Evolutionary conservation across 352 stramenopile species (phyloP), one percentile per base, ranked within the genome.

Genomic region (Aphanomyces astaci): DNA sequence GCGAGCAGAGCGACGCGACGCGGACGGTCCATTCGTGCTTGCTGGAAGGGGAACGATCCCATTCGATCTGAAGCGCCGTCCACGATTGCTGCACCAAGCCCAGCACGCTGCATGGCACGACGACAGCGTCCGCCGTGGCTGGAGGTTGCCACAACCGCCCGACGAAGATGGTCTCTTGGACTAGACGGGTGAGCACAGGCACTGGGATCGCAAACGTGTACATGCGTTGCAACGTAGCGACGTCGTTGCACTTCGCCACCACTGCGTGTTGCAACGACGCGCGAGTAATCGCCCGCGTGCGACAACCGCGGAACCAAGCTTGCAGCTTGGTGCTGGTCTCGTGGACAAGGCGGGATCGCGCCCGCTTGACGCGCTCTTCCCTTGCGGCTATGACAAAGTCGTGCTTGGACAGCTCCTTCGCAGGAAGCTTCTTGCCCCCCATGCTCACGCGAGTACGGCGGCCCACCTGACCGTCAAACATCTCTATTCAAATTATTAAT

Each of bases 181-280:
- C 60, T 11, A 66, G 48, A 4, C 60, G 60, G 5, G 60, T 66
- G 5, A 66, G 60, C 27, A 66, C 60, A 4, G 60, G 60, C 19
- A 66, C n/a, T n/a, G 60, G 60, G 17, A 66, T 30, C 11, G 28
- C 28, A 31, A 66, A 66, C 4, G 60, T 32, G 22, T 53, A 56
- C 19, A 66, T 3, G 7, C 48, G 60, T 40, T 66, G 60, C 24
- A 66, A 40, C 19, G 60, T 31, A 9, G 43, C 19, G 45, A 66
- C 56, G 32, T 66, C 60, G 43, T 43, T 66, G 60, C 60, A 66
- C 48, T 66, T 66, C 2, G 60, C 36, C 28, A 9, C 40, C 25
- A 66, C 45, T 5, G 60, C 22, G n/a, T 31, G 24, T 2, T 55
- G 60, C 1, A 66, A 59, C 15, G 24, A 19, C 19, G 7, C 11